Percentiles rank a stretch among this genome's conserved stretches.
Evolutionary conservation across 1,284 basidiomycete genomes (phyloP).

Genomic region (Pyrrhoderma noxium): DNA sequence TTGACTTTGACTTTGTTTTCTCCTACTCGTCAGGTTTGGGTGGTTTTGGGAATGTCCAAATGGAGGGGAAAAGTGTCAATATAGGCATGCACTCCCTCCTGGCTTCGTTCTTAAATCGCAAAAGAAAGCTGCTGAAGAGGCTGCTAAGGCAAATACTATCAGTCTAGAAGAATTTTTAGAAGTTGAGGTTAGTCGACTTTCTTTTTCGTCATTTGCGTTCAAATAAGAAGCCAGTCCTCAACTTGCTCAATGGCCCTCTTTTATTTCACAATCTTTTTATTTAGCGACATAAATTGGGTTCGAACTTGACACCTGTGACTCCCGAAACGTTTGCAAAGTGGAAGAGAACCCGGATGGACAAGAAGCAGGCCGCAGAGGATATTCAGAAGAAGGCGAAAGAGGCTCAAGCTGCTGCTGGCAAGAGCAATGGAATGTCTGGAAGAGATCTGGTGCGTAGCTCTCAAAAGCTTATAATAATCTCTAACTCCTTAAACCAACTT

Average conservation of each 20-base stretch:
- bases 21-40: conserved; percentile 50
- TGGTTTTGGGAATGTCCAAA: conserved; percentile 95
- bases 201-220: neutral
- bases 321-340: conserved; percentile 87
- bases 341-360: conserved; percentile 91
- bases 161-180: conserved; percentile 97
- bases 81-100: conserved; percentile 91
- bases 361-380: conserved; percentile 85
- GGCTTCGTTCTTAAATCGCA: conserved; percentile 94
- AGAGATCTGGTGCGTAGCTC: conserved; percentile 73
- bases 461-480: neutral
- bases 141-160: conserved; percentile 85
- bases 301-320: conserved; percentile 94
- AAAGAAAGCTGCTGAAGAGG: conserved; percentile 77
- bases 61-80: conserved; percentile 82
- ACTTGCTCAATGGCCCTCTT: neutral
- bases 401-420: conserved; percentile 79
- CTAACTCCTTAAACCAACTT: neutral
- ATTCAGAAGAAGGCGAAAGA: conserved; percentile 82
- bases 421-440: conserved; percentile 90
- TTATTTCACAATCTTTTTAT: neutral
- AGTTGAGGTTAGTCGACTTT: conserved; percentile 64
- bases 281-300: conserved; percentile 89
- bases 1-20: neutral
- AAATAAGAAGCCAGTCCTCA: neutral